Percentiles rank a stretch among this genome's conserved stretches.
Conservation (phyloP, 2,329 filamentous ascomycete genomes). For the Periglandula ipomoeae region DNA sequence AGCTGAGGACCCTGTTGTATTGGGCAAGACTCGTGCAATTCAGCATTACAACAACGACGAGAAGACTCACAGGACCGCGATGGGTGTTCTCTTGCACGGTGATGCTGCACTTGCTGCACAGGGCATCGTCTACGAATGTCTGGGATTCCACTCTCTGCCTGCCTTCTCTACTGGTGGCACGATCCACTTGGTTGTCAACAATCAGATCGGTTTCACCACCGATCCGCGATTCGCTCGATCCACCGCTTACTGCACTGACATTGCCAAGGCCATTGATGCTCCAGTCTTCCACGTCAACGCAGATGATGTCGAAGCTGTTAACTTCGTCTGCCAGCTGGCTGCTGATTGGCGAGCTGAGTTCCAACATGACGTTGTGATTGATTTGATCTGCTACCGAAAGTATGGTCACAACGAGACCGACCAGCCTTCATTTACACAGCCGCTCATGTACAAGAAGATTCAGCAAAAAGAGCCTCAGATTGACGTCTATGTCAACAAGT, state of each 20-base stretch:
- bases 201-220: constrained; percentile 99
- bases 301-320: constrained; percentile 95
- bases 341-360: constrained; percentile 98
- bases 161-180: constrained; percentile 96
- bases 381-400: constrained; percentile 98
- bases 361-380: constrained; percentile 96
- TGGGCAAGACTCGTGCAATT: constrained; percentile 95
- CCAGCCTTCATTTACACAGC: constrained; percentile 98
- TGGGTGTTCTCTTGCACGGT: constrained; percentile 93
- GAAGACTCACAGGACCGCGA: constrained; percentile 76
- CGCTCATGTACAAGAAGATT: constrained; percentile 99
- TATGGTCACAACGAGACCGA: constrained; percentile 99
- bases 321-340: constrained; percentile 94
- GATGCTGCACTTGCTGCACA: constrained; percentile 95
- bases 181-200: constrained; percentile 96
- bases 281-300: constrained; percentile 99
- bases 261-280: constrained; percentile 96
- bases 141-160: constrained; percentile 92
- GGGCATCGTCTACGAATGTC: constrained; percentile 95
- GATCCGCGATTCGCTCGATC: constrained; percentile 96
- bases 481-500: constrained; percentile 84
- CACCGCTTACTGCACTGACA: constrained; percentile 97
- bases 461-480: constrained; percentile 74
- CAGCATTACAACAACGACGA: constrained; percentile 99
- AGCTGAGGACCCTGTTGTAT: constrained; percentile 93